Base-by-base conservation (phyloP, 257 asterid species). In the Nicotiana tabacum region DNA sequence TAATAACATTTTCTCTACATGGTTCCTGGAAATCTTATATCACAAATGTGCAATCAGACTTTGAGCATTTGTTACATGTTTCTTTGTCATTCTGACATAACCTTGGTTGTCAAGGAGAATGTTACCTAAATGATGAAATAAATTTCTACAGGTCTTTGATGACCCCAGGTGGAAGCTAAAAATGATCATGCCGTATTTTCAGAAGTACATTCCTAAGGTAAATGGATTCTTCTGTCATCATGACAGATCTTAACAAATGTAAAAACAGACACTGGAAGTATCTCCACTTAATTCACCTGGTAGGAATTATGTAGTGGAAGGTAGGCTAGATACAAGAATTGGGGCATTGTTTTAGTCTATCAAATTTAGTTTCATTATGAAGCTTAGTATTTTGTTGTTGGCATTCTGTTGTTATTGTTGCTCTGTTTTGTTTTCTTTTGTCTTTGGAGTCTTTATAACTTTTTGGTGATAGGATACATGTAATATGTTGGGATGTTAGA, bases 191-290 rank as follows among this genome's bases (percentile, higher is more conserved):
- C 93, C 90, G 82, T 93, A 91, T 89, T 91, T 96, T 88, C 97
- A 84, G 85, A 96, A 94, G 91, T 96, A 93, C 86, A 91, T 90
- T 29, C 88, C 94, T 1, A 91, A 90, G 95, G 99, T 93, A 87
- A 55, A 84, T 37, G 82, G 53, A 78, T 84, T 80, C 60, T 72
- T 80, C 82, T 15, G 53, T 76, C 80, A 53, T 51, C 46, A 32
- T 29, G 62, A 12, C 46, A 16, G 61, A 76, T 76, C 58, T 76
- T 79, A 57, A 66, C 66, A 39, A 12, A 35, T 77, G 57, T 62
- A 3, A 1, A 12, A 69, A 77, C 85, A 32, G 80, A 70, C 80
- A 24, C 35, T 9, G 17, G 17, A 76, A 51, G 64, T 48, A 29
- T 29, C 24, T 51, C 37, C 80, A 27, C 64, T 76, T 76, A 7